Conservation (phyloP, 495 filamentous ascomycete species). For the Xylaria sp. region DNA sequence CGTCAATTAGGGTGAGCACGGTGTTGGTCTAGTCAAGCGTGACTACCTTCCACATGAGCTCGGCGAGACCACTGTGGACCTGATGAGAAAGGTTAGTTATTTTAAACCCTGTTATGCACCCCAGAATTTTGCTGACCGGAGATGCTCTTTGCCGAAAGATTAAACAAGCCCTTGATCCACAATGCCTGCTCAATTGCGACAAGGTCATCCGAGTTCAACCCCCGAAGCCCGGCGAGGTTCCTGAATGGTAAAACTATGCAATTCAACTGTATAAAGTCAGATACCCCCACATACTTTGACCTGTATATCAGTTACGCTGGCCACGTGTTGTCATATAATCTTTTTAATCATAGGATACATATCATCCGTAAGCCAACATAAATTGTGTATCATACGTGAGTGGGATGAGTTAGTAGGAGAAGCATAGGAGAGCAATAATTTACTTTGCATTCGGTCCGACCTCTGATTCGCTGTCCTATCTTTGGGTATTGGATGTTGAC, state of each 20-base stretch:
- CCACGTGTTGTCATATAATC: not conserved
- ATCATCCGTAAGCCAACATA: not conserved
- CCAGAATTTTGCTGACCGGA: conserved; percentile 21
- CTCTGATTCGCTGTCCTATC: not conserved
- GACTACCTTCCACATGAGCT: conserved; percentile 81
- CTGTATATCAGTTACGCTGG: conserved; percentile 8
- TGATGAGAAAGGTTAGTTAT: conserved; percentile 73
- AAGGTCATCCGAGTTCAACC: conserved; percentile 74
- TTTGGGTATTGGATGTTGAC: not conserved
- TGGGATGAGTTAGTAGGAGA: not conserved
- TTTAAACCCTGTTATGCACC: not conserved
- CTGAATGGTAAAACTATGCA: conserved; percentile 52
- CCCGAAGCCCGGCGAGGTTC: conserved; percentile 57
- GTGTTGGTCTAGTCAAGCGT: conserved; percentile 80
- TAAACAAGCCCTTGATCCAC: conserved; percentile 77
- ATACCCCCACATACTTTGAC: not conserved
- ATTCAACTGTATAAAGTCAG: conserved; percentile 8
- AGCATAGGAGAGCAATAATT: not conserved
- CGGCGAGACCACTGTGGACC: conserved; percentile 73
- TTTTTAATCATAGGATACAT: not conserved
- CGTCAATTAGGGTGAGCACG: conserved; percentile 69
- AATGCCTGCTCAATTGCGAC: conserved; percentile 80
- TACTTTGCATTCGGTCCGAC: not conserved
- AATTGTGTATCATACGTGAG: not conserved
- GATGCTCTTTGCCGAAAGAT: conserved; percentile 43